Evolutionary conservation across 1,139 yeast species (phyloP).

Genomic region (Protomyces inouyei): DNA sequence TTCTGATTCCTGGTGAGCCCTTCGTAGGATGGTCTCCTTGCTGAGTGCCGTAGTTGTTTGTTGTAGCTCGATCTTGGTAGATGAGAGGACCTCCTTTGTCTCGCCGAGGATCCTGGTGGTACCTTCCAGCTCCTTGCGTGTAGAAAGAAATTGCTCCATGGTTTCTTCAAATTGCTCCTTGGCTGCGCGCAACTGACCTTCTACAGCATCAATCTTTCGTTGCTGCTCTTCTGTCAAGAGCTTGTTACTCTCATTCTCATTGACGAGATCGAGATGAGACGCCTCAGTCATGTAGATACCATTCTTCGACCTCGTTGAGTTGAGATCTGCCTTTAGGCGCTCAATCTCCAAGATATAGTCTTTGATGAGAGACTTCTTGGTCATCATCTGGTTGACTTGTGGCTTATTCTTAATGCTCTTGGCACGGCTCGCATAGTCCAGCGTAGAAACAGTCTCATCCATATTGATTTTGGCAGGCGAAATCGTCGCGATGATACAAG

Average conservation of each 20-base stretch:
- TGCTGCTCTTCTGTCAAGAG: slow-evolving; percentile 48
- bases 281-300: slow-evolving; percentile 61
- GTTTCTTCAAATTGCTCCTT: slow-evolving; percentile 38
- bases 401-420: slow-evolving; percentile 72
- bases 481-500: slow-evolving; percentile 73
- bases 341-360: slow-evolving; percentile 54
- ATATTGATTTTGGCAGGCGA: slow-evolving; percentile 70
- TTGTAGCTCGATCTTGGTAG: slow-evolving; percentile 33
- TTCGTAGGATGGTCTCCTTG: slow-evolving; percentile 36
- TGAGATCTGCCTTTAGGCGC: slow-evolving; percentile 56
- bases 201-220: slow-evolving; percentile 45
- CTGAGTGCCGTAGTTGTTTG: slow-evolving; percentile 30
- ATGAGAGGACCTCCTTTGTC: slow-evolving; percentile 33
- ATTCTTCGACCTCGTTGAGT: slow-evolving; percentile 57
- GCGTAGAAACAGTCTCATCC: slow-evolving; percentile 75
- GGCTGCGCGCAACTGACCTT: slow-evolving; percentile 43
- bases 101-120: slow-evolving; percentile 33
- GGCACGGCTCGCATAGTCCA: slow-evolving; percentile 80
- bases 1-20: slow-evolving; percentile 39
- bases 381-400: slow-evolving; percentile 53
- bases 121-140: slow-evolving; percentile 36
- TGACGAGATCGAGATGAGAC: slow-evolving; percentile 48
- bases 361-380: slow-evolving; percentile 49
- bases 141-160: slow-evolving; percentile 35
- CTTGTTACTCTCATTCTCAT: slow-evolving; percentile 48